Evolutionary conservation across 371 early-diverging fungal genomes (phyloP), one percentile per base, ranked within the genome.

Genomic region (Mortierella sp.): DNA sequence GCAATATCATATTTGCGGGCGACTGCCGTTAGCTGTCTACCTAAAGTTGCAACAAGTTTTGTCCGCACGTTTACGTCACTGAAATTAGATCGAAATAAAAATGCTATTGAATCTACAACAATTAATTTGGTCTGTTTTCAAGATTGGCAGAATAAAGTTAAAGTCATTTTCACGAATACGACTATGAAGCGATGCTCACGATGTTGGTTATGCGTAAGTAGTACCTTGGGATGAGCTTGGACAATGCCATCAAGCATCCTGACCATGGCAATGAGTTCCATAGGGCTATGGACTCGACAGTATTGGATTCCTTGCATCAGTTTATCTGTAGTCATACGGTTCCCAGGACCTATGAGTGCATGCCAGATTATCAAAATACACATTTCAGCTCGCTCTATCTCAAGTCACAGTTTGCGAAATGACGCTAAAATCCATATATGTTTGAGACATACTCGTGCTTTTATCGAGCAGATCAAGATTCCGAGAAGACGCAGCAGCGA

Each of bases 41-140:
- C 81, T 16, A 81, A 41, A 4, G 55, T 45, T 3, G 53, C 64
- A 3, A 81, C 57, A 38, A 81, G 72, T 66, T 75, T 75, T 11
- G 75, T 74, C 63, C 81, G 71, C 59, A 58, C 45, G 5, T 65
- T 52, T 15, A 87, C 82, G 43, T 87, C 87, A 33, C 69, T 62
- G 36, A 87, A 86, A 16, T 83, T 84, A 50, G 87, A 86, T n/a
- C 90, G 76, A 59, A 88, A 88, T 58, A 86, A 84, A 43, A 87
- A 88, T 1, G 90, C 84, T 43, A 88, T 85, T 10, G 83, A 84
- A 66, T 90, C 90, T 36, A 90, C 65, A 0, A 87, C 81, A 8
- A 90, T 74, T 40, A 90, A 69, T 58, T 78, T 85, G 36, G 86
- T 70, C 87, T 88, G 53, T 32, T 1, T 21, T 11, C 15, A 24